phyloP scores from a whole-genome alignment of 192 early-diverging fungal species.

The Geranomyces michiganensis region DNA sequence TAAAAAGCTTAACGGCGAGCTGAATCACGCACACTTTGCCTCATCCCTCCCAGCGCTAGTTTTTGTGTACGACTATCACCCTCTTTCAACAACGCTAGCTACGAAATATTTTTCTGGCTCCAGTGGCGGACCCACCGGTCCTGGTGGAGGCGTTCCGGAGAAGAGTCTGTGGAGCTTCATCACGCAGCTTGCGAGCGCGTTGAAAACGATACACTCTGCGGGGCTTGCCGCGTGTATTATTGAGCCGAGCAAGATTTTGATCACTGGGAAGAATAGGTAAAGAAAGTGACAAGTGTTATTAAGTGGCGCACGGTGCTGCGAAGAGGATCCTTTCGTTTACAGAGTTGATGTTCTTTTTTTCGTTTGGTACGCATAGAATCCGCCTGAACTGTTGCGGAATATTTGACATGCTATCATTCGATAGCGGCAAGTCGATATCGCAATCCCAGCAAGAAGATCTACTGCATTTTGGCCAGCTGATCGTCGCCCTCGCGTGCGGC shows the following conservation, averaged over 20 bases:
- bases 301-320: background rate
- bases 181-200: slow-evolving; percentile 72
- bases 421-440: slow-evolving; percentile 61
- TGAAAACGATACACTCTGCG: slow-evolving; percentile 81
- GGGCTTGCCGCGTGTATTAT: slow-evolving; percentile 80
- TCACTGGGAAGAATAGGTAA: slow-evolving; percentile 83
- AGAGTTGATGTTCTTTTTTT: background rate
- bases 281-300: background rate
- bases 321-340: background rate
- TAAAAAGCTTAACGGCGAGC: too few species aligned
- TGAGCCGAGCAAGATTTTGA: slow-evolving; percentile 79
- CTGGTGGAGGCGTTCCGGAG: slow-evolving; percentile 58
- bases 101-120: slow-evolving; percentile 64
- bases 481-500: slow-evolving; percentile 78
- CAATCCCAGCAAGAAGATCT: slow-evolving; percentile 79
- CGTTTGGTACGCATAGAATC: slow-evolving; percentile 35
- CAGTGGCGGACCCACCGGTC: slow-evolving; percentile 9
- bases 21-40: background rate
- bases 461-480: slow-evolving; percentile 77
- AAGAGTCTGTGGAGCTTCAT: slow-evolving; percentile 80
- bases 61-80: slow-evolving; percentile 94
- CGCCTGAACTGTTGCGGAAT: slow-evolving; percentile 75
- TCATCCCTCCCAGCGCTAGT: slow-evolving; percentile 69
- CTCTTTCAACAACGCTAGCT: slow-evolving; percentile 72
- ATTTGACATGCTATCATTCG: slow-evolving; percentile 74